Conservation (phyloP, 352 stramenopile genomes). For the Phytophthora melonis region DNA sequence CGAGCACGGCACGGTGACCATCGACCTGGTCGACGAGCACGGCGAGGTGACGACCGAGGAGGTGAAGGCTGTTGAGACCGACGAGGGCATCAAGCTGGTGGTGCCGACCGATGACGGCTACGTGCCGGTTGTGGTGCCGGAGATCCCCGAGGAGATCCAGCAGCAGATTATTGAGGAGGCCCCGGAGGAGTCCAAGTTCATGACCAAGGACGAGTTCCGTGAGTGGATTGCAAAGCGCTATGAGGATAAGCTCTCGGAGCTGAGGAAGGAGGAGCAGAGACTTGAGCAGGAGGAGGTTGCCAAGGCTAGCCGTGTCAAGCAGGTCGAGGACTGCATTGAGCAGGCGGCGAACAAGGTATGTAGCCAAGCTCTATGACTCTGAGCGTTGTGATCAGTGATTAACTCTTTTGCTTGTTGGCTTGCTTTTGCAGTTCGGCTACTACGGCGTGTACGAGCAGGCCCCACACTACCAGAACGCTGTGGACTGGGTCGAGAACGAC, state of each 20-base stretch:
- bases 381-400: neutral
- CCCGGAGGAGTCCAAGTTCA: constrained; percentile 11
- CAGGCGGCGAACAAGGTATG: constrained; percentile 57
- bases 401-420: constrained; percentile 10
- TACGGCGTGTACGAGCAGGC: constrained; percentile 64
- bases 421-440: constrained; percentile 49
- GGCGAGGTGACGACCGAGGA: constrained; percentile 8
- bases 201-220: constrained; percentile 58
- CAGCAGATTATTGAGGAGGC: neutral
- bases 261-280: constrained; percentile 31
- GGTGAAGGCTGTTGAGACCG: neutral
- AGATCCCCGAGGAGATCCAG: neutral
- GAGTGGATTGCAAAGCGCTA: constrained; percentile 44
- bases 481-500: constrained; percentile 56
- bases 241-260: constrained; percentile 17
- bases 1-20: constrained; percentile 17
- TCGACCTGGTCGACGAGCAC: constrained; percentile 16
- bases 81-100: too few species aligned
- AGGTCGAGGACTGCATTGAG: constrained; percentile 56
- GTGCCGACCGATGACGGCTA: neutral
- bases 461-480: constrained; percentile 52
- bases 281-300: constrained; percentile 28
- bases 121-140: neutral
- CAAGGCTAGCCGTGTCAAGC: constrained; percentile 33
- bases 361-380: too few species aligned